phyloP scores from a whole-genome alignment of 108 stramenopile genomes.

The Cyclotella distinguenda region DNA sequence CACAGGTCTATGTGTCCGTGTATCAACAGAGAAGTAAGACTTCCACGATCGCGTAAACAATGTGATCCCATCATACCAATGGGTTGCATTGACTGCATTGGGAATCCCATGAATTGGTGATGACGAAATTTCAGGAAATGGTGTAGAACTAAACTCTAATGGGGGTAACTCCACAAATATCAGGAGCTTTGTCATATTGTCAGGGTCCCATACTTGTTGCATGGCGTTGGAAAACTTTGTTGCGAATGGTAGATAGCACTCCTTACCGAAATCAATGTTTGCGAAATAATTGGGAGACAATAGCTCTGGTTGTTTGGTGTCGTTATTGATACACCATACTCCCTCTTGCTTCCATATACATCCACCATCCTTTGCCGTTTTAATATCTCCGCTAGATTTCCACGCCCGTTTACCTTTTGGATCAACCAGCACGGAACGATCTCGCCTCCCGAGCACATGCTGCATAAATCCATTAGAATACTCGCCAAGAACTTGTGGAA shows the following conservation, averaged over 20 bases:
- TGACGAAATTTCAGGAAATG: constrained; percentile 26
- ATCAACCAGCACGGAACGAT: constrained; percentile 23
- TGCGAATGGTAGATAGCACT: constrained; percentile 33
- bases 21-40: constrained; percentile 35
- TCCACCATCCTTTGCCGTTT: neutral
- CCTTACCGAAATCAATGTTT: constrained; percentile 26
- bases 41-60: constrained; percentile 41
- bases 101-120: constrained; percentile 5
- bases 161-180: constrained; percentile 33
- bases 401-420: constrained; percentile 27
- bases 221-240: constrained; percentile 12
- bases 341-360: constrained; percentile 38
- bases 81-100: constrained; percentile 36
- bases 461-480: constrained; percentile 38
- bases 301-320: constrained; percentile 17
- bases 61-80: constrained; percentile 53
- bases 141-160: constrained; percentile 19
- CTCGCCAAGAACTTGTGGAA: constrained; percentile 13
- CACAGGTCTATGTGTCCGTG: constrained; percentile 17
- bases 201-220: constrained; percentile 12
- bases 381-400: constrained; percentile 1
- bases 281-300: constrained; percentile 28
- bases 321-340: constrained; percentile 21
- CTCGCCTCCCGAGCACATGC: constrained; percentile 14
- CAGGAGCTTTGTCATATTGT: neutral